Evolutionary conservation across 331 rosid species (phyloP), one percentile per base, ranked within the genome.

Genomic region (Pyrus hybrid): DNA sequence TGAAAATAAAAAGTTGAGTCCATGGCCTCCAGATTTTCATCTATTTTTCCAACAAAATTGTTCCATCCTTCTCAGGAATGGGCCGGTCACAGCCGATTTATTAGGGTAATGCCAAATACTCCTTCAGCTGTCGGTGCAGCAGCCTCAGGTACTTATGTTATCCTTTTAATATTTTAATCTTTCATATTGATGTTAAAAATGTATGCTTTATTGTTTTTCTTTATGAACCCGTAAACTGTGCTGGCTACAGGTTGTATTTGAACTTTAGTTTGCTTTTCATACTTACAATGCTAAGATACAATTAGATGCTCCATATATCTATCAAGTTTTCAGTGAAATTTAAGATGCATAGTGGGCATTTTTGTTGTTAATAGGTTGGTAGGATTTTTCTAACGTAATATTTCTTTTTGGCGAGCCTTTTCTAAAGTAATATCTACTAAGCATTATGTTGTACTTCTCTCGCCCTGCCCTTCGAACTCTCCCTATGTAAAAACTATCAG

Each of bases 71-170:
- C 4, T 66, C 61, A 92, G 99, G 97, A 88, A 81, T 95, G 99
- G 98, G 93, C 99, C 1, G 91, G 93, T 47, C 76, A 83, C 47
- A 61, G 74, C 74, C 87, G 97, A 74, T 89, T 95, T 85, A 81
- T 92, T 66, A 86, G 97, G 85, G 97, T 95, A 57, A 92, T 92
- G 94, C 99, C 99, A 63, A 95, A 92, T 51, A 92, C 98, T 66
- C 93, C 98, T 11, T 87, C 98, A 60, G 87, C 98, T 65, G 97
- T 95, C 35, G 94, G 98, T 26, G 82, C 84, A 82, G 99, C 96
- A 63, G 97, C 98, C 25, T 85, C 97, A 82, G 97, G 99, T 95
- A 84, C 77, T 65, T 30, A 23, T 12, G 22, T 33, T 63, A 23
- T 68, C 28, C 30, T 22, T 57, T 33, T 25, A n/a, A 1, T 70